Evolutionary conservation across 2,329 filamentous ascomycete genomes (phyloP).

Genomic region (Aspergillus alliaceus): DNA sequence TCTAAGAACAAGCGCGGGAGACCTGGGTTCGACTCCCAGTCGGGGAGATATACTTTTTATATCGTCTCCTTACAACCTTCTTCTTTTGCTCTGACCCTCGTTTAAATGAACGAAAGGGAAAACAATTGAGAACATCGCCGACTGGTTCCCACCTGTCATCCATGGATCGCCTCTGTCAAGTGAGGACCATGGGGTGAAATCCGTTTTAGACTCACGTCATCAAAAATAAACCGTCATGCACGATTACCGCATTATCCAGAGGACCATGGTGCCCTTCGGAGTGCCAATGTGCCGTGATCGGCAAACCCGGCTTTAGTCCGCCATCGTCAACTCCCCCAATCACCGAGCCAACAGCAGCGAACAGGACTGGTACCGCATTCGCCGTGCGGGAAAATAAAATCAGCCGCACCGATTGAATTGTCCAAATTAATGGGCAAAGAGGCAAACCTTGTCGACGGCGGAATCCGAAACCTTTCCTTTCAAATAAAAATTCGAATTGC

Average conservation of each 20-base stretch:
- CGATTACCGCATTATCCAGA: neutral
- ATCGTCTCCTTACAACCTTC: too few species aligned
- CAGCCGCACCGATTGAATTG: neutral
- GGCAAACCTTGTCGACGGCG: neutral
- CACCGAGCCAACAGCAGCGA: neutral
- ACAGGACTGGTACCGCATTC: neutral
- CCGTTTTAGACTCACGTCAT: neutral
- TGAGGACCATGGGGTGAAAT: neutral
- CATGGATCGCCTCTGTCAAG: neutral
- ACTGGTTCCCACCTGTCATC: neutral
- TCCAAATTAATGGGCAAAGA: neutral
- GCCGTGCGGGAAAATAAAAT: neutral
- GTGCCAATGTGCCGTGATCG: neutral
- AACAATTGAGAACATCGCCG: neutral
- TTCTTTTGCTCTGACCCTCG: too few species aligned
- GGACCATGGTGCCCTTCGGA: neutral
- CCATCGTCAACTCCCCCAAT: neutral
- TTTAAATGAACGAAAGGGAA: too few species aligned
- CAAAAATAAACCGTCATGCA: neutral
- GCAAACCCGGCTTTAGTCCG: neutral
- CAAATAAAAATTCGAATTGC: neutral
- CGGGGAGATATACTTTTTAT: neutral
- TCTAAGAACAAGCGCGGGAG: constrained; percentile 1
- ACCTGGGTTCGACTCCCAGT: constrained; percentile 3
- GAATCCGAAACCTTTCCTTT: neutral